phyloP scores from a whole-genome alignment of 352 stramenopile genomes.

The Globisporangium yorkense region DNA sequence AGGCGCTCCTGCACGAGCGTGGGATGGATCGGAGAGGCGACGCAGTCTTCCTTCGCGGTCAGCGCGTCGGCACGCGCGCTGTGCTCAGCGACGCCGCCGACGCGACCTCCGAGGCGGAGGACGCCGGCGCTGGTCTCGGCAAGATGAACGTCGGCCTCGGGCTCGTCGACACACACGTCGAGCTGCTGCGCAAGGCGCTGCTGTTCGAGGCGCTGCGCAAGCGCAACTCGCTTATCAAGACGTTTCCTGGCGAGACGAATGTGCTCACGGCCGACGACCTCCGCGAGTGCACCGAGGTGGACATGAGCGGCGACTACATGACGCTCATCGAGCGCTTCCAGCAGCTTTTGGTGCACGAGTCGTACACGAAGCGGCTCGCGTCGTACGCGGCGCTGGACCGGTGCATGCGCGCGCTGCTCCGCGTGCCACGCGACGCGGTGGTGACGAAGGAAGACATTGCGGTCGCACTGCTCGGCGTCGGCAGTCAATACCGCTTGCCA shows the following conservation, averaged over 20 bases:
- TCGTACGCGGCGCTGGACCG: slow-evolving; percentile 62
- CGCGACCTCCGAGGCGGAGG: neutral
- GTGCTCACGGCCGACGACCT: slow-evolving; percentile 39
- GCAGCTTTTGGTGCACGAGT: slow-evolving; percentile 58
- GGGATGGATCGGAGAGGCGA: slow-evolving; percentile 64
- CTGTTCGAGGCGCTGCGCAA: slow-evolving; percentile 64
- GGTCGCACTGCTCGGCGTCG: slow-evolving; percentile 29
- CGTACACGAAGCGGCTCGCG: slow-evolving; percentile 49
- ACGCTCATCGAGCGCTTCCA: slow-evolving; percentile 66
- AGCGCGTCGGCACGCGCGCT: slow-evolving; percentile 55
- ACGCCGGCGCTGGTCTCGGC: neutral
- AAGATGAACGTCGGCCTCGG: slow-evolving; percentile 44
- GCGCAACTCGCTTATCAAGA: slow-evolving; percentile 65
- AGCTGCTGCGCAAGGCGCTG: slow-evolving; percentile 52
- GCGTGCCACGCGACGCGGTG: slow-evolving; percentile 30
- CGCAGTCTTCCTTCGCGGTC: slow-evolving; percentile 43
- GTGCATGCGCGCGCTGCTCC: slow-evolving; percentile 50
- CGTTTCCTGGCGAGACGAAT: slow-evolving; percentile 44
- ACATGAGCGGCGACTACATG: slow-evolving; percentile 62
- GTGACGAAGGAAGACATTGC: slow-evolving; percentile 76
- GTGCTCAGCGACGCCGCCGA: slow-evolving; percentile 13
- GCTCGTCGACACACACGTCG: slow-evolving; percentile 60
- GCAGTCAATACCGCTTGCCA: slow-evolving; percentile 33
- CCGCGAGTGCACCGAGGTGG: slow-evolving; percentile 47
- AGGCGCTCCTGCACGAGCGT: slow-evolving; percentile 34